These are phyloP conservation scores for Oxytropis ochrocephala DNA, from an alignment of 306 rosid genomes.

Conservation along the genomic window DNA sequence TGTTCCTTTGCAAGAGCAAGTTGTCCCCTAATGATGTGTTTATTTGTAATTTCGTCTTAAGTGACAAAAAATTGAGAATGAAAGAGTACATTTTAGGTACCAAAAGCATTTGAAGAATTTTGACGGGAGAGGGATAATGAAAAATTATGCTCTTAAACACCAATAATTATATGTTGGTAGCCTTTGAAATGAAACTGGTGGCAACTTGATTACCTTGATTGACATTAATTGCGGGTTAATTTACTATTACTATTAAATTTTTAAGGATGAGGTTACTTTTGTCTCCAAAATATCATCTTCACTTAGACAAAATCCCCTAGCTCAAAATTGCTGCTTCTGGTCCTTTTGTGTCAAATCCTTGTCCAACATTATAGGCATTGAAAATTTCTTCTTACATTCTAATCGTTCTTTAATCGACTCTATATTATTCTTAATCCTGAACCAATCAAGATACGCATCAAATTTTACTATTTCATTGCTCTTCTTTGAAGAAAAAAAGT, in stretches of 20 bases:
- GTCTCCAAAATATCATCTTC: background rate
- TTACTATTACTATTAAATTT: no score
- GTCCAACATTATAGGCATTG: conserved; percentile 9
- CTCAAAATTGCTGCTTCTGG: background rate
- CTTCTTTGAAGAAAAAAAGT: no score
- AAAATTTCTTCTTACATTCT: background rate
- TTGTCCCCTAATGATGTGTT: no score
- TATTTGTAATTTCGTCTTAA: no score
- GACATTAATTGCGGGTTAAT: conserved; percentile 4
- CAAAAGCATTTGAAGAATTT: background rate
- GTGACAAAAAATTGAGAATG: no score
- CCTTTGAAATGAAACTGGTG: background rate
- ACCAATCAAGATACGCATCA: no score
- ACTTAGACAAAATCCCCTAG: background rate
- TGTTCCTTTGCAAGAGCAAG: no score
- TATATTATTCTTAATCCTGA: background rate
- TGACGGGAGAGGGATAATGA: background rate
- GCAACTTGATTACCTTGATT: background rate
- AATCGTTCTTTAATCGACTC: conserved; percentile 16
- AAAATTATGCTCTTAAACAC: background rate
- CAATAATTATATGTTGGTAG: background rate
- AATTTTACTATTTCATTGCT: no score
- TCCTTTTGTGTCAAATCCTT: background rate
- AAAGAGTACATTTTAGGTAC: background rate
- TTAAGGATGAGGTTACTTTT: no score